These are phyloP conservation scores for Gautieria morchelliformis DNA, from an alignment of 768 basidiomycete species.

Conservation along the genomic window DNA sequence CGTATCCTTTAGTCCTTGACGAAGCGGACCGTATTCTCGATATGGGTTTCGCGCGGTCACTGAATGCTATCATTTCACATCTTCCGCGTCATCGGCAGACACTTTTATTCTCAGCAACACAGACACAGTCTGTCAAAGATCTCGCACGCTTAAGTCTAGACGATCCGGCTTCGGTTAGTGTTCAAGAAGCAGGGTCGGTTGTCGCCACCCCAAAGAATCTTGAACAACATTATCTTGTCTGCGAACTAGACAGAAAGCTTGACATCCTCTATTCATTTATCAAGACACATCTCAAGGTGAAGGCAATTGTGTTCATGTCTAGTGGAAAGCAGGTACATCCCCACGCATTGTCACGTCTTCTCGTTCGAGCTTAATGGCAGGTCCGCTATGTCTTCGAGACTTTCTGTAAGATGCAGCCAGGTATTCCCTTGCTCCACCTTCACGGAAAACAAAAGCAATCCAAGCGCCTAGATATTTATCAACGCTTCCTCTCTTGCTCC, in stretches of 20 bases:
- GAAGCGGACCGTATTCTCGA: constrained; percentile 96
- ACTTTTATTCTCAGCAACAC: constrained; percentile 93
- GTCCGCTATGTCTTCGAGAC: constrained; percentile 92
- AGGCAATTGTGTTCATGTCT: constrained; percentile 89
- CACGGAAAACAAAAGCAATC: constrained; percentile 96
- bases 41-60: constrained; percentile 86
- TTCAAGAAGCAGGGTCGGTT: constrained; percentile 33
- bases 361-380: constrained; percentile 13
- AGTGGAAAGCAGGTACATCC: constrained; percentile 76
- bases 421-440: constrained; percentile 83
- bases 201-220: constrained; percentile 63
- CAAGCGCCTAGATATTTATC: constrained; percentile 76
- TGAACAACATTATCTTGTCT: constrained; percentile 83
- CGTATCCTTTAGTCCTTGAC: constrained; percentile 60
- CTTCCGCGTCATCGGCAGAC: constrained; percentile 90
- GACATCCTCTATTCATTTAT: constrained; percentile 92
- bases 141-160: constrained; percentile 85
- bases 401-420: constrained; percentile 93
- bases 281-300: constrained; percentile 84
- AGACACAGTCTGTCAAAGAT: constrained; percentile 81
- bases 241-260: constrained; percentile 78
- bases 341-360: not conserved
- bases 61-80: constrained; percentile 86
- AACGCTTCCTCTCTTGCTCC: constrained; percentile 70
- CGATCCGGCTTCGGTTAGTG: constrained; percentile 66